phyloP scores from a whole-genome alignment of 352 stramenopile species.

The Pythium graminicola region DNA sequence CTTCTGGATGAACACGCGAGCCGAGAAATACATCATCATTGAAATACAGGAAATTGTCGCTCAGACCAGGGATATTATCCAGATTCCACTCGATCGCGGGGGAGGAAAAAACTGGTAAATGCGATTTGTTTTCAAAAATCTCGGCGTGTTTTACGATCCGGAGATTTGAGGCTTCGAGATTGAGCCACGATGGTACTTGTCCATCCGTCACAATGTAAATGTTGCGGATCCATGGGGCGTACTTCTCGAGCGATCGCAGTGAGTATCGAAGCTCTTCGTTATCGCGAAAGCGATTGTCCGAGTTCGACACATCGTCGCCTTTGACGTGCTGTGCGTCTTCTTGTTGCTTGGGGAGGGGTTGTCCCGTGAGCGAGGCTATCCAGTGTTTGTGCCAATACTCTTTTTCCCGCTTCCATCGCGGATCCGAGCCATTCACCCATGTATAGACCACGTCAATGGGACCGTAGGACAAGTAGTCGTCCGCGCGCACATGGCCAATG shows the following conservation, averaged over 20 bases:
- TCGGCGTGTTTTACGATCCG: slow-evolving; percentile 84
- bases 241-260: slow-evolving; percentile 90
- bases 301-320: slow-evolving; percentile 63
- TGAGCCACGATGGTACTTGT: slow-evolving; percentile 92
- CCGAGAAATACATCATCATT: slow-evolving; percentile 96
- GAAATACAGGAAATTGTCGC: slow-evolving; percentile 93
- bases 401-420: slow-evolving; percentile 87
- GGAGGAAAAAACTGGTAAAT: slow-evolving; percentile 92
- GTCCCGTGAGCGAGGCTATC: slow-evolving; percentile 76
- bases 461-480: slow-evolving; percentile 60
- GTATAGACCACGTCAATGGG: slow-evolving; percentile 95
- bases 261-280: slow-evolving; percentile 93
- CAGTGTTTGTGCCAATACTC: slow-evolving; percentile 86
- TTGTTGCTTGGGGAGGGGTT: slow-evolving; percentile 55
- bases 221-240: slow-evolving; percentile 92
- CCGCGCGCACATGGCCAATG: slow-evolving; percentile 54
- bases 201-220: slow-evolving; percentile 94
- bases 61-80: slow-evolving; percentile 90
- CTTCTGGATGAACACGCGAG: slow-evolving; percentile 76
- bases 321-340: slow-evolving; percentile 41
- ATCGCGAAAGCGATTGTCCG: slow-evolving; percentile 91
- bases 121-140: slow-evolving; percentile 87
- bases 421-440: slow-evolving; percentile 95
- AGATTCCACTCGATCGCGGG: slow-evolving; percentile 92
- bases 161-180: slow-evolving; percentile 74